Conservation (phyloP, 2,329 filamentous ascomycete species). For the Orbilia javanica region DNA sequence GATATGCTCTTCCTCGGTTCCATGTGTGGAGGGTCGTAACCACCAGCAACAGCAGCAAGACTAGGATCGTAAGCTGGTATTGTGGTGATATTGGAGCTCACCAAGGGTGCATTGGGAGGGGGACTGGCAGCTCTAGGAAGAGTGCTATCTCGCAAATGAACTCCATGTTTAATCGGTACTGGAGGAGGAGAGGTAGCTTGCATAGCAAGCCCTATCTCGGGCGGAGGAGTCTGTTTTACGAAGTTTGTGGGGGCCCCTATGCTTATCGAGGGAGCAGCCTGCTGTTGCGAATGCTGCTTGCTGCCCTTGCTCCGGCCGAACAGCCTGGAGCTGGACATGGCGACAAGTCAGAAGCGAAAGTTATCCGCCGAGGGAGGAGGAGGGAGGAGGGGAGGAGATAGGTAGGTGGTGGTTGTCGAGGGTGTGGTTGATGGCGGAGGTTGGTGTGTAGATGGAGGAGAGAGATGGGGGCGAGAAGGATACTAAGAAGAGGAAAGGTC, state of each 20-base stretch:
- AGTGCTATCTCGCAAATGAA: slow-evolving; percentile 36
- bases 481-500: not conserved
- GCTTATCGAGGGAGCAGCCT: slow-evolving; percentile 19
- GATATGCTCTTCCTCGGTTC: slow-evolving; percentile 39
- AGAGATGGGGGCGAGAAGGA: slow-evolving; percentile 1
- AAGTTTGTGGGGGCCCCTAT: slow-evolving; percentile 49
- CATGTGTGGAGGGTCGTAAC: not conserved
- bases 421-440: not conserved
- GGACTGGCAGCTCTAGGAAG: slow-evolving; percentile 44
- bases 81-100: slow-evolving; percentile 57
- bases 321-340: slow-evolving; percentile 55
- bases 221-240: slow-evolving; percentile 36
- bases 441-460: slow-evolving; percentile 12
- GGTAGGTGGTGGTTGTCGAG: not conserved
- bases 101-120: slow-evolving; percentile 41
- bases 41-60: slow-evolving; percentile 27
- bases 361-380: slow-evolving; percentile 23
- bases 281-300: slow-evolving; percentile 33
- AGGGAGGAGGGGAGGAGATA: not conserved
- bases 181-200: slow-evolving; percentile 44
- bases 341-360: slow-evolving; percentile 25
- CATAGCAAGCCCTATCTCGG: slow-evolving; percentile 41
- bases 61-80: slow-evolving; percentile 46
- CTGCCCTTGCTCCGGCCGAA: slow-evolving; percentile 54
- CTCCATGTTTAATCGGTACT: slow-evolving; percentile 43